phyloP scores from a whole-genome alignment of 805 yeast species.

The Barnettozyma wickerhamii region DNA sequence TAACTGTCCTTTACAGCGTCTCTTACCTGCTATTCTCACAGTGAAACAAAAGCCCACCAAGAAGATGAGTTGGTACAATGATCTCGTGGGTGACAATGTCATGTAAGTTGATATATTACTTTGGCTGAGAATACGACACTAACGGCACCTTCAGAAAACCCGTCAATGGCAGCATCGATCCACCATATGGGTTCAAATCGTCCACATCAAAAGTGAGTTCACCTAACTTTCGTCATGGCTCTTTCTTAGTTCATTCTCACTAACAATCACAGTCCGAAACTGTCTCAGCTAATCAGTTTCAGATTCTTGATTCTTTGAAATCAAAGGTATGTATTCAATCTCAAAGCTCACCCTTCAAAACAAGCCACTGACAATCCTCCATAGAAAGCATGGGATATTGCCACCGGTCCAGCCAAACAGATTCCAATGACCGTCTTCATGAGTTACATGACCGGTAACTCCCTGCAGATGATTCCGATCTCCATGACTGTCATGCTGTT shows the following conservation, averaged over 20 bases:
- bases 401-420: slow-evolving; percentile 73
- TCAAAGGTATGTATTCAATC: not conserved
- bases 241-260: not conserved
- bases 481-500: slow-evolving; percentile 85
- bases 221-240: not conserved
- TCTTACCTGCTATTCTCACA: too few relatives aligned
- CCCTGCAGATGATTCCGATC: slow-evolving; percentile 85
- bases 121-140: not conserved
- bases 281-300: not conserved
- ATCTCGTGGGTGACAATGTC: slow-evolving; percentile 1
- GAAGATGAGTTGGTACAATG: slow-evolving; percentile 12
- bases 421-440: slow-evolving; percentile 88
- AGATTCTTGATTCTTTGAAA: slow-evolving; percentile 1
- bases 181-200: not conserved
- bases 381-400: slow-evolving; percentile 81
- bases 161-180: not conserved
- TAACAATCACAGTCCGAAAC: not conserved
- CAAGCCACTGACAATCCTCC: not conserved
- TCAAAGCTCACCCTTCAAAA: not conserved
- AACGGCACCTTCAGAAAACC: not conserved
- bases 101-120: too few relatives aligned
- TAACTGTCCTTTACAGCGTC: too few relatives aligned
- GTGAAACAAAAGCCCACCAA: too few relatives aligned
- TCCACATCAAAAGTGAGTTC: not conserved
- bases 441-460: slow-evolving; percentile 91